A percentile compares a stretch with the other conserved stretches of the same genome.
Conservation (phyloP, 441 rosid species). For the Flueggea neowawraea region DNA sequence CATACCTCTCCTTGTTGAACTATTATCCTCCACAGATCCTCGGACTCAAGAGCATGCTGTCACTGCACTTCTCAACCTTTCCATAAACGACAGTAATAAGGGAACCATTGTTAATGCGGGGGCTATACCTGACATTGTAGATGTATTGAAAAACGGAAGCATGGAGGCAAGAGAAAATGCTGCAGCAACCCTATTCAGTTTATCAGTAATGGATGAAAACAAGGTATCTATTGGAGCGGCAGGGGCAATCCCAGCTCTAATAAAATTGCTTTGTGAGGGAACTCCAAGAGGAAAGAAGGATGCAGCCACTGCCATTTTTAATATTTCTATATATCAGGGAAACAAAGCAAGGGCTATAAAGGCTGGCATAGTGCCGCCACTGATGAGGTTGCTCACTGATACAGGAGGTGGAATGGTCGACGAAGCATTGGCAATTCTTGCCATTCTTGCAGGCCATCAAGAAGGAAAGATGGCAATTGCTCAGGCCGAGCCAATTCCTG, state of each 20-base stretch:
- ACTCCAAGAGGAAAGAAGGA: conserved; percentile 96
- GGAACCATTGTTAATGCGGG: conserved; percentile 91
- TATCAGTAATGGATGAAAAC: conserved; percentile 91
- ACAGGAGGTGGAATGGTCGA: conserved; percentile 98
- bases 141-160: conserved; percentile 82
- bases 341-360: conserved; percentile 93
- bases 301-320: conserved; percentile 95
- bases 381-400: conserved; percentile 75
- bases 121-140: conserved; percentile 91
- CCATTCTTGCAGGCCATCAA: conserved; percentile 82
- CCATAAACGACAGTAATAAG: conserved; percentile 89
- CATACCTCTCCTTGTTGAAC: conserved; percentile 86
- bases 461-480: conserved; percentile 87
- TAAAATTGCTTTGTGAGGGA: conserved; percentile 78
- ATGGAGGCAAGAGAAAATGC: conserved; percentile 99
- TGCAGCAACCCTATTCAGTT: conserved; percentile 95
- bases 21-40: conserved; percentile 69
- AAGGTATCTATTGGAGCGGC: conserved; percentile 97
- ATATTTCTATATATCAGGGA: conserved; percentile 93
- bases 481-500: conserved; percentile 69
- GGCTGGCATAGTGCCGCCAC: conserved; percentile 82
- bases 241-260: conserved; percentile 92
- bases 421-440: conserved; percentile 91
- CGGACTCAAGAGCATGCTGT: conserved; percentile 98
- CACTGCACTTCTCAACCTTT: conserved; percentile 96